Evolutionary conservation across 306 rosid species (phyloP).

Genomic region (Pyrus betulifolia): DNA sequence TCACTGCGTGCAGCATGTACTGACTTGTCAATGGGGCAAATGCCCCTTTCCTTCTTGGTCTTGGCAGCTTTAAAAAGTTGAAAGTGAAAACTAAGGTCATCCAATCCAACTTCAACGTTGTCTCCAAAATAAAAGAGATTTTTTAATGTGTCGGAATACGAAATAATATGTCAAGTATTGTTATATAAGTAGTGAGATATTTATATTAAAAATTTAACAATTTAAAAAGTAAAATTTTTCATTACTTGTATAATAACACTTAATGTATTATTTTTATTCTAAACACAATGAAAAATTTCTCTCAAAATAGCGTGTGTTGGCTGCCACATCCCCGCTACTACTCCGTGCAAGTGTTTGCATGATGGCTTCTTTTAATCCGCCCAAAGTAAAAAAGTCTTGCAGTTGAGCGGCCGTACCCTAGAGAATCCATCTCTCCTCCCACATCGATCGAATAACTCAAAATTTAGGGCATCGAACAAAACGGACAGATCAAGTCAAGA

Average conservation of each 20-base stretch:
- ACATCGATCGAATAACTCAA: conserved; percentile 6
- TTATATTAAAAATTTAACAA: too few species aligned
- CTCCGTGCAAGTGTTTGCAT: conserved; percentile 8
- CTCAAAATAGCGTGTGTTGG: neutral
- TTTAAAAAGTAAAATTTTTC: too few species aligned
- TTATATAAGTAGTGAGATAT: too few species aligned
- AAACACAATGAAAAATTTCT: neutral
- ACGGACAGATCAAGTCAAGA: conserved; percentile 32
- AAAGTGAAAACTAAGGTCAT: neutral
- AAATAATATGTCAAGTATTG: too few species aligned
- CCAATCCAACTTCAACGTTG: neutral
- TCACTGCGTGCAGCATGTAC: neutral
- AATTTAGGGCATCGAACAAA: neutral
- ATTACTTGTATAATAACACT: too few species aligned
- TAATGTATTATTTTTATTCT: too few species aligned
- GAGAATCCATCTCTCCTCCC: conserved; percentile 2
- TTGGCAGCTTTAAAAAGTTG: neutral
- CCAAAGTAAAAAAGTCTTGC: conserved; percentile 1
- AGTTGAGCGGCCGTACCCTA: conserved; percentile 13
- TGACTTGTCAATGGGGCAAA: neutral
- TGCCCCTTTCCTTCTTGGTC: neutral
- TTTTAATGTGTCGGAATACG: rapidly evolving
- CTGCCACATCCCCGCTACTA: conserved; percentile 4
- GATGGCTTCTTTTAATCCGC: conserved; percentile 23
- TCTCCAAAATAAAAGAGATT: neutral